Conservation (phyloP, 2,329 filamentous ascomycete species). For the Chaetomium globosum region DNA sequence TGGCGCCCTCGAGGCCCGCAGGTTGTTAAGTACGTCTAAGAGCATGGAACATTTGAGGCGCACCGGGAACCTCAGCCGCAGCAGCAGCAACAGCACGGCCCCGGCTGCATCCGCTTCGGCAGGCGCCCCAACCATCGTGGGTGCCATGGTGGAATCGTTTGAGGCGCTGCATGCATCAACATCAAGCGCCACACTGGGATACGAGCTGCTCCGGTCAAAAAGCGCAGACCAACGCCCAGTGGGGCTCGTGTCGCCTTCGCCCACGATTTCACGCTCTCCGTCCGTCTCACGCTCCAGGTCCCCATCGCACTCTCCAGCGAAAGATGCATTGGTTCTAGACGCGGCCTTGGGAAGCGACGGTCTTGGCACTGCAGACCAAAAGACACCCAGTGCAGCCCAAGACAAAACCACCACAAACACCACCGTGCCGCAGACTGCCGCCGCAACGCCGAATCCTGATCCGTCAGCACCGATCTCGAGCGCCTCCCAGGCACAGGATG, state of each 20-base stretch:
- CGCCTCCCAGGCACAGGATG: conserved; percentile 10
- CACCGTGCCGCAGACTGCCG: conserved; percentile 24
- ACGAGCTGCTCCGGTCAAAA: conserved; percentile 40
- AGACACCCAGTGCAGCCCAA: conserved; percentile 24
- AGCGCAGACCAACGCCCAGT: conserved; percentile 25
- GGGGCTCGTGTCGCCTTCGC: conserved; percentile 28
- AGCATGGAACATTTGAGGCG: conserved; percentile 25
- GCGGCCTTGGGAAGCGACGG: conserved; percentile 8
- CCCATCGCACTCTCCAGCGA: conserved; percentile 23
- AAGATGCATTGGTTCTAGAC: neutral
- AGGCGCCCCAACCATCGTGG: conserved; percentile 30
- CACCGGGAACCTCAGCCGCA: conserved; percentile 26
- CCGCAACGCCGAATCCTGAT: conserved; percentile 20
- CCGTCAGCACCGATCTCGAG: conserved; percentile 13
- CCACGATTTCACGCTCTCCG: conserved; percentile 32
- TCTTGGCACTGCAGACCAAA: conserved; percentile 27
- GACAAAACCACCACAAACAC: conserved; percentile 12
- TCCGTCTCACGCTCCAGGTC: conserved; percentile 28
- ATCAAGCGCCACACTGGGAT: conserved; percentile 35
- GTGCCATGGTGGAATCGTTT: conserved; percentile 42
- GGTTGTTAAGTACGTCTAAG: conserved; percentile 22
- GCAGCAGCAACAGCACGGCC: conserved; percentile 30
- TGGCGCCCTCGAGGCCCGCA: conserved; percentile 10
- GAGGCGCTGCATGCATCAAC: conserved; percentile 40
- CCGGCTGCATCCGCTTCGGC: conserved; percentile 24